Evolutionary conservation across 805 yeast species (phyloP).

Genomic region (Barnettozyma salicaria): DNA sequence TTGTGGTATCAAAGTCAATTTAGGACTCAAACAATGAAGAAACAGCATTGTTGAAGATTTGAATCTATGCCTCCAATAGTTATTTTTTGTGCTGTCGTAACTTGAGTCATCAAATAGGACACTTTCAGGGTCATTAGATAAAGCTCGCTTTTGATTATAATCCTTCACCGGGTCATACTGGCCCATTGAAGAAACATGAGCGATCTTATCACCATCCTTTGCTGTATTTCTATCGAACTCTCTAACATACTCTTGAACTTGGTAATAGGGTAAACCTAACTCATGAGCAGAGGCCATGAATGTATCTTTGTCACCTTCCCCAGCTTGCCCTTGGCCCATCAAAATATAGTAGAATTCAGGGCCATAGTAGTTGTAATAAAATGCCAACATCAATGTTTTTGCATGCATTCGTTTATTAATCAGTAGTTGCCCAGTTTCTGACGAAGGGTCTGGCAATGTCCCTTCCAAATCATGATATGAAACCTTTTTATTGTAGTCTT

Average conservation of each 20-base stretch:
- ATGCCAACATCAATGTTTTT: slow-evolving; percentile 49
- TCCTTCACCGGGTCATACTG: slow-evolving; percentile 69
- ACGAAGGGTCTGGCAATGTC: slow-evolving; percentile 57
- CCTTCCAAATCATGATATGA: slow-evolving; percentile 53
- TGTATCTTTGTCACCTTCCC: slow-evolving; percentile 75
- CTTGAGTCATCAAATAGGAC: too few relatives aligned
- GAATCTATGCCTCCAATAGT: too few relatives aligned
- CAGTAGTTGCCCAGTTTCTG: slow-evolving; percentile 64
- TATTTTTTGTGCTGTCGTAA: too few relatives aligned
- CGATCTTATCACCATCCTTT: slow-evolving; percentile 30
- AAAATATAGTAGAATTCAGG: slow-evolving; percentile 61
- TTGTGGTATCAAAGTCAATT: too few relatives aligned
- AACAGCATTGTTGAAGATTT: too few relatives aligned
- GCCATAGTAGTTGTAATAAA: slow-evolving; percentile 61
- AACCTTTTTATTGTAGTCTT: slow-evolving; percentile 24
- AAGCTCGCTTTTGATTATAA: slow-evolving; percentile 22
- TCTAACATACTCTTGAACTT: slow-evolving; percentile 2
- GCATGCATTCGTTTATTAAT: slow-evolving; percentile 53
- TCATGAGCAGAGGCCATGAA: slow-evolving; percentile 46
- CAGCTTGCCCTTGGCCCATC: slow-evolving; percentile 64
- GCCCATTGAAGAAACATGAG: slow-evolving; percentile 71
- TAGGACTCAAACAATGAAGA: too few relatives aligned
- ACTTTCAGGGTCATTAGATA: too few relatives aligned
- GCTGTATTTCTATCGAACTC: slow-evolving; percentile 2
- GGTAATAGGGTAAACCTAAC: slow-evolving; percentile 1